Evolutionary conservation across 768 basidiomycete species (phyloP), one percentile per base, ranked within the genome.

Genomic region (Suillus fuscotomentosus): DNA sequence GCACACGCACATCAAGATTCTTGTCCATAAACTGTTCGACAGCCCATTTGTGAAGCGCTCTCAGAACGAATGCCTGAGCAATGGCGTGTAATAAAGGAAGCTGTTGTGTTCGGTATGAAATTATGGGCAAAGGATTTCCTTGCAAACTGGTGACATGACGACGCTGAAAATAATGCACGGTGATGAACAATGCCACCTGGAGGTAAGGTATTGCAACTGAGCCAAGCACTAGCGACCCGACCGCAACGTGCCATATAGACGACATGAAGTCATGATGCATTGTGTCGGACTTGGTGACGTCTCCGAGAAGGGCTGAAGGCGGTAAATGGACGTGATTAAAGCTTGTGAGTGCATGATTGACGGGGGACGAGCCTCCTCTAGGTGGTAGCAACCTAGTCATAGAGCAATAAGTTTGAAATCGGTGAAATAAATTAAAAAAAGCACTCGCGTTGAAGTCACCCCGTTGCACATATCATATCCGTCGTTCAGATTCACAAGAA

Each of bases 301-400:
- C n/a, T 64, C 76, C 67, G 20, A 81, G 71, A 27, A 81, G 69
- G 11, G 80, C 74, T 0, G 53, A 61, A 27, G 60, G 39, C 0
- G 80, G 74, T 17, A 81, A 70, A 2, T 66, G 66, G 56, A 81
- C 78, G 47, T 74, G 70, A 50, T 75, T 43, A 71, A 82, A 82
- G 9, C 63, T 71, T 1, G 80, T 81, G 36, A 81, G 60, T 1
- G 74, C 42, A 63, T 80, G 80, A 20, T 73, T 70, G 36, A 81
- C 64, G 3, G 79, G 79, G 9, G 60, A 39, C 1, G 77, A 65
- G 3, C 74, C 72, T 2, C 70, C 76, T 9, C 80, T 74, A 17
- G 38, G 64, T 20, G 70, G 71, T 14, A 75, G 63, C 0, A 60
- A 36, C 24, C 69, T 72, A 50, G 13, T 27, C n/a, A n/a, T n/a